Evolutionary conservation across 345 rosid species (phyloP).

Genomic region (Brassica cretica): DNA sequence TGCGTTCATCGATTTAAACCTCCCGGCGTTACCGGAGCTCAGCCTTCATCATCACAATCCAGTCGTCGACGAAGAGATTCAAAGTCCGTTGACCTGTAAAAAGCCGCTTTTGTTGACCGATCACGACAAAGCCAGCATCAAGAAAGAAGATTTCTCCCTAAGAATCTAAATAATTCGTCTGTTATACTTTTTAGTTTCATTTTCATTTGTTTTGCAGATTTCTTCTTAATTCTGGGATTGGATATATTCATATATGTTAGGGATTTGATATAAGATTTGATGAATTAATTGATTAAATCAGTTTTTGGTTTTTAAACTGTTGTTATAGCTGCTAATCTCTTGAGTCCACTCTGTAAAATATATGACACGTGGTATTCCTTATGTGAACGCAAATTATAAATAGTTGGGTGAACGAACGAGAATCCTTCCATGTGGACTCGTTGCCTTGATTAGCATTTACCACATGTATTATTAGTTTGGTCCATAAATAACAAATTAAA

Average conservation of each 20-base stretch:
- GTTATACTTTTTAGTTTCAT: slow-evolving; percentile 11
- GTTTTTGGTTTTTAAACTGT: not conserved
- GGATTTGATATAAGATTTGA: slow-evolving; percentile 25
- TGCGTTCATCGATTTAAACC: slow-evolving; percentile 71
- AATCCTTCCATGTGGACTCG: slow-evolving; percentile 42
- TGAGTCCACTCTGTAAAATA: slow-evolving; percentile 5
- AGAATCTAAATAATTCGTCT: slow-evolving; percentile 14
- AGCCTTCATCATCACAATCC: slow-evolving; percentile 21
- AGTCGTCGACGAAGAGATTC: slow-evolving; percentile 58
- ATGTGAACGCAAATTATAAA: slow-evolving; percentile 36
- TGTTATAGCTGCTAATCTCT: slow-evolving; percentile 5
- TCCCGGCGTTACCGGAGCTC: slow-evolving; percentile 77
- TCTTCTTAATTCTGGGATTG: slow-evolving; percentile 11
- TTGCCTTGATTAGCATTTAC: slow-evolving; percentile 40
- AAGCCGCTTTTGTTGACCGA: slow-evolving; percentile 55
- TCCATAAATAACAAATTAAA: slow-evolving; percentile 21
- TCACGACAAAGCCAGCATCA: slow-evolving; percentile 40
- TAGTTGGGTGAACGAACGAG: slow-evolving; percentile 27
- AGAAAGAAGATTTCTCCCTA: slow-evolving; percentile 36
- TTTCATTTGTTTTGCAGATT: not conserved
- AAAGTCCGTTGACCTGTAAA: slow-evolving; percentile 67
- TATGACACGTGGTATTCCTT: slow-evolving; percentile 26
- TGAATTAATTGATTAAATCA: slow-evolving; percentile 25
- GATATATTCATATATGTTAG: slow-evolving; percentile 25
- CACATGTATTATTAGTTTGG: slow-evolving; percentile 37